Conservation (phyloP, 2,329 filamentous ascomycete genomes). For the Sporothrix phasma region DNA sequence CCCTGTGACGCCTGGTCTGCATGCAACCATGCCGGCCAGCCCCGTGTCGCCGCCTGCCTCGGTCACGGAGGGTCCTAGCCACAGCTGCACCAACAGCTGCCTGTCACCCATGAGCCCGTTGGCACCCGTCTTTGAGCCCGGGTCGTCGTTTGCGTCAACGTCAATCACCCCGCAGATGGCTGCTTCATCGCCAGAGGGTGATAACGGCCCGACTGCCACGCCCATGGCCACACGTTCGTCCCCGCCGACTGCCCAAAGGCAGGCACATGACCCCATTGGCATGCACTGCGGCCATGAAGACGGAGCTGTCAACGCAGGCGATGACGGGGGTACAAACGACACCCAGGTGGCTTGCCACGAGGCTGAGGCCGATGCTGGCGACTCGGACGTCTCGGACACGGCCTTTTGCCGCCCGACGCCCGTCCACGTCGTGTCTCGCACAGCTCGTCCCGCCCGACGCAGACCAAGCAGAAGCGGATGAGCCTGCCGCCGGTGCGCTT, state of each 20-base stretch:
- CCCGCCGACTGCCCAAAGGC: background rate
- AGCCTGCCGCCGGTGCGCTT: conserved; percentile 26
- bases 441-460: background rate
- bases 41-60: background rate
- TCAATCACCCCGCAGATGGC: background rate
- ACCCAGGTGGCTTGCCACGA: no score
- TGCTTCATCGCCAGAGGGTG: background rate
- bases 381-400: background rate
- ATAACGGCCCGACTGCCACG: background rate
- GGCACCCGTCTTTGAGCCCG: conserved; percentile 27
- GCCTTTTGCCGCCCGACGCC: background rate
- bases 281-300: background rate
- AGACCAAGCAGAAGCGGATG: conserved; percentile 22
- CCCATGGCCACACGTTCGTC: background rate
- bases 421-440: conserved; percentile 1
- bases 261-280: background rate
- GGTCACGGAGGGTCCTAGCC: background rate
- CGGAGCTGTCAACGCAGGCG: background rate
- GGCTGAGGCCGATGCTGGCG: background rate
- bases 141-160: background rate
- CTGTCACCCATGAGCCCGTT: conserved; percentile 14
- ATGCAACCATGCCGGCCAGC: background rate
- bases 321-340: background rate
- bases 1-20: background rate
- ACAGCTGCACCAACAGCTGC: background rate